Base-by-base conservation (phyloP, 768 basidiomycete species). In the Dentipellis fragilis region DNA sequence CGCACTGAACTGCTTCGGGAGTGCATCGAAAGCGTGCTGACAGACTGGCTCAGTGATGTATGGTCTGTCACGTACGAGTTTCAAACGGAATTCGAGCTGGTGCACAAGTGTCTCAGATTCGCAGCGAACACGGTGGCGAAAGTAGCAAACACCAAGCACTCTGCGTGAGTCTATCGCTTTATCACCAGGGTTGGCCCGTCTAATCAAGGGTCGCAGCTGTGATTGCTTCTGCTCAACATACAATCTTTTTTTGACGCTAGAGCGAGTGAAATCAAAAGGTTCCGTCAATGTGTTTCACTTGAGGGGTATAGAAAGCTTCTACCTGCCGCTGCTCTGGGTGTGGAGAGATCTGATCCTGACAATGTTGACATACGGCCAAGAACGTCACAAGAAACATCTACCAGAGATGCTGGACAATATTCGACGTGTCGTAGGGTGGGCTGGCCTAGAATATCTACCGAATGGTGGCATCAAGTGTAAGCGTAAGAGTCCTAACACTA, bases 311-410 rank as follows among this genome's bases (percentile, higher is more conserved):
- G 71, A 75, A 23, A 71, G 71, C 23, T 68, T 84, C 19, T 71
- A 76, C 22, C 68, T 67, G 12, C 69, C 76, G 42, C 56, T 79
- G 8, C 65, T 84, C 16, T 86, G 83, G 81, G 78, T 85, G 52
- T 86, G 84, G 84, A 75, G 84, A 6, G 85, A 87, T 58, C 71
- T 86, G n/a, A 79, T 86, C 58, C 64, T 87, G 9, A 77, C 75
- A 21, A 68, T 86, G 65, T 72, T 80, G 6, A 73, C 75, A 0
- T 67, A 61, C 57, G 65, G 73, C 59, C 54, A 66, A 42, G 53
- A 62, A 61, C 57, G 19, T 19, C 40, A 64, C 42, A 60, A 67
- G 34, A 63, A 68, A 40, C 58, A 59, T 51, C 68, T 84, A 10
- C 73, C 76, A 0, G 71, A 76, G 7, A 83, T 85, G 75, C 66